Percentiles rank a stretch among this genome's conserved stretches.
These are phyloP conservation scores for Claviceps quebecensis DNA, from an alignment of 2,329 filamentous ascomycete genomes.

Conservation along the genomic window DNA sequence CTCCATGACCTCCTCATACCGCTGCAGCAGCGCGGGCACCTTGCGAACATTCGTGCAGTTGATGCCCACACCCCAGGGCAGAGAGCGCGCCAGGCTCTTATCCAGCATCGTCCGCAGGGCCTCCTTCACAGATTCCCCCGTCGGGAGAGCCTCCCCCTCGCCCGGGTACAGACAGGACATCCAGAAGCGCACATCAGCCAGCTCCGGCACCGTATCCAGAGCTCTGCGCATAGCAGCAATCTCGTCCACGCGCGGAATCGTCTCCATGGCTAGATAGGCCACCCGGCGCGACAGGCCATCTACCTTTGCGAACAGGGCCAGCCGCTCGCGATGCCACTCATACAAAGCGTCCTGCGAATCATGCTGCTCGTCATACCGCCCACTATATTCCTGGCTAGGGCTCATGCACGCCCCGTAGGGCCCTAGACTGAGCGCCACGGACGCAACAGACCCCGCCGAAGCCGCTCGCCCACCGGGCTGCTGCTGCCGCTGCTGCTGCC, in stretches of 20 bases:
- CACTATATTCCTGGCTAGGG: slow-evolving; percentile 52
- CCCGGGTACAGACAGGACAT: slow-evolving; percentile 48
- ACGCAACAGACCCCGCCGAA: neutral
- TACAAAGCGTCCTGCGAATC: slow-evolving; percentile 28
- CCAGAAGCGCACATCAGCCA: slow-evolving; percentile 36
- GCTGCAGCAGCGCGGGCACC: slow-evolving; percentile 37
- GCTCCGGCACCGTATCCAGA: slow-evolving; percentile 15
- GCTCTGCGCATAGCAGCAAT: slow-evolving; percentile 40
- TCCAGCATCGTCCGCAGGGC: slow-evolving; percentile 25
- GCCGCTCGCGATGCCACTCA: slow-evolving; percentile 42
- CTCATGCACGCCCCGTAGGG: slow-evolving; percentile 55
- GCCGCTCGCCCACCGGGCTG: neutral
- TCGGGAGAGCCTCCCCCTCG: slow-evolving; percentile 35
- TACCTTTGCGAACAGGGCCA: slow-evolving; percentile 34
- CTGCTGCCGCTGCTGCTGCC: neutral
- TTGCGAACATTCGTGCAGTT: slow-evolving; percentile 57
- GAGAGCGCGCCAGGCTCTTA: slow-evolving; percentile 8
- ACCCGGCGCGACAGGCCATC: slow-evolving; percentile 26
- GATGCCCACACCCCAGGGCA: slow-evolving; percentile 50
- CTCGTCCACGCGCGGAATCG: slow-evolving; percentile 49
- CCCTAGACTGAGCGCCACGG: slow-evolving; percentile 45
- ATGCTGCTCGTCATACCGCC: slow-evolving; percentile 40
- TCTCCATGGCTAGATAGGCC: slow-evolving; percentile 49
- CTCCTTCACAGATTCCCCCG: slow-evolving; percentile 31
- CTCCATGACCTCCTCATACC: slow-evolving; percentile 36